phyloP scores from a whole-genome alignment of 306 rosid species.

The Cicer cuneatum region DNA sequence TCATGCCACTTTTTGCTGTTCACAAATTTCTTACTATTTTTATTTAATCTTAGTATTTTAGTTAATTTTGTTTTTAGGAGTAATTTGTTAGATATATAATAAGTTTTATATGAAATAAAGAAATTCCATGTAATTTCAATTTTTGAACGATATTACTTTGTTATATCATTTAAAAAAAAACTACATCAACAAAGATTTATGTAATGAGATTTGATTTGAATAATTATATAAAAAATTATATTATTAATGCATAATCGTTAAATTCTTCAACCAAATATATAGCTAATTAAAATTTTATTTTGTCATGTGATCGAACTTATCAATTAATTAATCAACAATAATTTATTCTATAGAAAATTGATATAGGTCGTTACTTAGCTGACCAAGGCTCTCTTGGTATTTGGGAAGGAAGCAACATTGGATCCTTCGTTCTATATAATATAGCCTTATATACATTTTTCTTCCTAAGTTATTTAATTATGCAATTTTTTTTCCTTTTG shows the following conservation, averaged over 20 bases:
- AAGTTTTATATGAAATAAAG: conserved; percentile 24
- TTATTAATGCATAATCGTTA: too few relatives aligned
- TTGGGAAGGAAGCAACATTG: conserved; percentile 32
- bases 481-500: too few relatives aligned
- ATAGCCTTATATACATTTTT: too few relatives aligned
- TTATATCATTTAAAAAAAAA: too few relatives aligned
- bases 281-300: too few relatives aligned
- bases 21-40: background rate
- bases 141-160: background rate
- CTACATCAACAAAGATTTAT: too few relatives aligned
- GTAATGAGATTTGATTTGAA: too few relatives aligned
- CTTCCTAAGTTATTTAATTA: too few relatives aligned
- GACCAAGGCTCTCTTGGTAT: conserved; percentile 38
- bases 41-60: background rate
- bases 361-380: conserved; percentile 20
- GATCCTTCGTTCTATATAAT: conserved; percentile 31
- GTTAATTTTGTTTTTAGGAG: background rate
- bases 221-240: too few relatives aligned
- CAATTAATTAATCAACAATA: too few relatives aligned
- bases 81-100: conserved; percentile 8
- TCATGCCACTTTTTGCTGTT: background rate
- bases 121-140: background rate
- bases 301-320: too few relatives aligned
- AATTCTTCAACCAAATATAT: too few relatives aligned
- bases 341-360: background rate